Evolutionary conservation across 495 filamentous ascomycete genomes (phyloP).

Genomic region (Talaromyces thailandensis): DNA sequence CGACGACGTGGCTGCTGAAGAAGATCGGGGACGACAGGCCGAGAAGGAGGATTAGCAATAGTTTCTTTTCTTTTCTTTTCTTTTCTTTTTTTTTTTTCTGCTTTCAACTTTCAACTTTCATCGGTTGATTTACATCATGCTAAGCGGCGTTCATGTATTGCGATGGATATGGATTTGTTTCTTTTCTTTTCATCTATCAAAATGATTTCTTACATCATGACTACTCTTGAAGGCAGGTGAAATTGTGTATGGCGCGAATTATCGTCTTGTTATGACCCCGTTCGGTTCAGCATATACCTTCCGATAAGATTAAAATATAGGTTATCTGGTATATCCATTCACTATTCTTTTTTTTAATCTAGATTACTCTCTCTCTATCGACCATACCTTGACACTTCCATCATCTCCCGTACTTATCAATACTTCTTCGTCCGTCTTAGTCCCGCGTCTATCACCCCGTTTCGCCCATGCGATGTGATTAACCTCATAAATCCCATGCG

Average conservation of each 20-base stretch:
- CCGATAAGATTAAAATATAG: not conserved
- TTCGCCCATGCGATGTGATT: constrained; percentile 78
- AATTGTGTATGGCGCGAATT: not conserved
- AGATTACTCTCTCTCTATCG: constrained; percentile 1
- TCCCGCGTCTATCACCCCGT: constrained; percentile 28
- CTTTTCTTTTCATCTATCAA: not conserved
- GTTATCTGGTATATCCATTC: not conserved
- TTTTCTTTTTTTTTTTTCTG: not conserved
- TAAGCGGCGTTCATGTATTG: not conserved
- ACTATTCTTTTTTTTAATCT: not conserved
- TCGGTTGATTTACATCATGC: not conserved
- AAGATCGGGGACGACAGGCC: not conserved
- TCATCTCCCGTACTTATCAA: constrained; percentile 76
- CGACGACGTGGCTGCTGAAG: constrained; percentile 47
- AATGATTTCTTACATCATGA: not conserved
- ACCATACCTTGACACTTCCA: constrained; percentile 67
- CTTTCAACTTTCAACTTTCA: not conserved
- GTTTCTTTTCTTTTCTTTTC: not conserved
- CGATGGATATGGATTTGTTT: not conserved
- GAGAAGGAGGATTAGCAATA: constrained; percentile 17
- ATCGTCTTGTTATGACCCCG: not conserved
- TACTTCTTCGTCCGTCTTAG: constrained; percentile 56
- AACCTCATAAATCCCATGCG: constrained; percentile 86
- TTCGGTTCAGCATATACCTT: not conserved
- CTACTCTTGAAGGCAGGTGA: not conserved